These are phyloP conservation scores for Cavenderia fasciculata DNA, from an alignment of 78 protist genomes.

Conservation along the genomic window DNA sequence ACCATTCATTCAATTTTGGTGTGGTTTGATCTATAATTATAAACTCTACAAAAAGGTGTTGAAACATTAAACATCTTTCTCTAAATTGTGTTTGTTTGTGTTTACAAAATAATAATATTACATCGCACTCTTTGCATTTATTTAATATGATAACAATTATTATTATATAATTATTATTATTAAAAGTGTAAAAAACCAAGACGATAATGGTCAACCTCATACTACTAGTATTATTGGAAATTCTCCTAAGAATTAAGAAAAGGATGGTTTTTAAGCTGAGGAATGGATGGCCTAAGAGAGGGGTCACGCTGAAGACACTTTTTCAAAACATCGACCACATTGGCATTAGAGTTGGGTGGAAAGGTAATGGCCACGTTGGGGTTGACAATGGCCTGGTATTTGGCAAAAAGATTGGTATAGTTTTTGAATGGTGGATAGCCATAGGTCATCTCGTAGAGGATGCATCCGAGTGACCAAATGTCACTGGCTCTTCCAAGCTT, in stretches of 20 bases:
- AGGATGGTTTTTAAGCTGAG: slow-evolving; percentile 85
- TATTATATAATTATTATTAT: no score
- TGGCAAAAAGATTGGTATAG: slow-evolving; percentile 13
- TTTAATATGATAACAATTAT: no score
- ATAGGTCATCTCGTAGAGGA: slow-evolving; percentile 91
- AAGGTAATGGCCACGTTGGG: slow-evolving; percentile 54
- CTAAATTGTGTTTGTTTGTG: no score
- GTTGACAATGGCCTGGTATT: slow-evolving; percentile 79
- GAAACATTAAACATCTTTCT: no score
- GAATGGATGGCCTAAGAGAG: slow-evolving; percentile 73
- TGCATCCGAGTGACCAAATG: slow-evolving; percentile 97
- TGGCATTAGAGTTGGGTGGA: slow-evolving; percentile 37
- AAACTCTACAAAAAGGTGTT: no score
- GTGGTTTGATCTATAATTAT: no score
- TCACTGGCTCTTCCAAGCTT: slow-evolving; percentile 88
- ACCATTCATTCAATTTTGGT: no score
- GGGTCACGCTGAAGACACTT: slow-evolving; percentile 85
- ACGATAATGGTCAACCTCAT: no score
- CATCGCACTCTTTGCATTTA: no score
- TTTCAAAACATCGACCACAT: slow-evolving; percentile 75
- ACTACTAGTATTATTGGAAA: no score
- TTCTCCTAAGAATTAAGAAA: slow-evolving; percentile 71
- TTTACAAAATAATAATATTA: no score
- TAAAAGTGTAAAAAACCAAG: no score
- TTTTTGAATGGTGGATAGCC: slow-evolving; percentile 89